phyloP scores from a whole-genome alignment of 2,329 filamentous ascomycete species.

The Helicocarpus griseus region DNA sequence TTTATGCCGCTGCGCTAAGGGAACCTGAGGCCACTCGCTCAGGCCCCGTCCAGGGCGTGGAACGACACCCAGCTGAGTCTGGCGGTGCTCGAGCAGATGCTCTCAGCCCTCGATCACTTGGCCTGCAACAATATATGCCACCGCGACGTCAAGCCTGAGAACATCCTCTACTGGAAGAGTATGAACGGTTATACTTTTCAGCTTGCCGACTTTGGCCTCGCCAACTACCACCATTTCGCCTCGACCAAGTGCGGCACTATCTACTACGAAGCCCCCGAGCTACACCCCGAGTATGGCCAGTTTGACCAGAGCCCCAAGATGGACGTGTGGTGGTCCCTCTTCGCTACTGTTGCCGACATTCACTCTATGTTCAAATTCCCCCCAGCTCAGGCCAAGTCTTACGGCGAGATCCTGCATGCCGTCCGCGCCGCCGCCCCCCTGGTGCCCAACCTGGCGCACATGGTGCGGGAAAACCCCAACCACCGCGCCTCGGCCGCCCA shows the following conservation, averaged over 20 bases:
- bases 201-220: slow-evolving; percentile 17
- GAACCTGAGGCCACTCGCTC: too few relatives aligned
- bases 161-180: slow-evolving; percentile 16
- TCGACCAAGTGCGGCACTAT: slow-evolving; percentile 7
- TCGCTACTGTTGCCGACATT: slow-evolving; percentile 8
- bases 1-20: too few relatives aligned
- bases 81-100: slow-evolving; percentile 15
- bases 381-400: too few relatives aligned
- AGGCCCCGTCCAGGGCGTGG: too few relatives aligned
- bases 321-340: slow-evolving; percentile 18
- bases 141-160: slow-evolving; percentile 17
- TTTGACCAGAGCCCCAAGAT: slow-evolving; percentile 13
- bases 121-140: slow-evolving; percentile 11
- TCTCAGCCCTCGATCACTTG: slow-evolving; percentile 16
- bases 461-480: too few relatives aligned
- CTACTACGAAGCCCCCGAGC: slow-evolving; percentile 16
- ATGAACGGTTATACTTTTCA: slow-evolving; percentile 10
- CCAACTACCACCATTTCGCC: slow-evolving; percentile 7
- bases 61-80: too few relatives aligned
- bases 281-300: background rate
- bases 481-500: too few relatives aligned
- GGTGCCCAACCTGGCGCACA: too few relatives aligned
- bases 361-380: too few relatives aligned
- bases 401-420: too few relatives aligned
- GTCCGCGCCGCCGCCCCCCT: too few relatives aligned